Conservation (phyloP, 2,329 filamentous ascomycete species). For the Colletotrichum sojae region DNA sequence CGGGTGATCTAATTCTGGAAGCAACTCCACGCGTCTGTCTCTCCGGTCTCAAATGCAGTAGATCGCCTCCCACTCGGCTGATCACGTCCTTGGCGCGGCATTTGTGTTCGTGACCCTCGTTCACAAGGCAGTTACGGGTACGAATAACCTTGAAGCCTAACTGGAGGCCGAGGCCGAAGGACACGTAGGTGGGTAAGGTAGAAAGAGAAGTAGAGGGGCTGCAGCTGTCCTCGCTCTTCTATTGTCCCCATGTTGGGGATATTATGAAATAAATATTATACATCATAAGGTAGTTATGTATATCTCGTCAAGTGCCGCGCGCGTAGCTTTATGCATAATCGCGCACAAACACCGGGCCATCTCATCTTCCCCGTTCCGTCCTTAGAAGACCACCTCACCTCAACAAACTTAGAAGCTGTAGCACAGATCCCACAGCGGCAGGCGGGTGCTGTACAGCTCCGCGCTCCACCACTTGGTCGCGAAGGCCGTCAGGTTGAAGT, state of each 20-base stretch:
- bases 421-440: conserved; percentile 40
- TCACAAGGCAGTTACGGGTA: conserved; percentile 5
- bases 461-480: conserved; percentile 46
- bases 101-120: not conserved
- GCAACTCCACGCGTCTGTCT: not conserved
- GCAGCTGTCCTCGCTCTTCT: too few relatives aligned
- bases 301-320: not conserved
- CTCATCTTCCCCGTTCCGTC: not conserved
- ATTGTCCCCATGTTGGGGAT: not conserved
- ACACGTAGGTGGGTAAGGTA: too few relatives aligned
- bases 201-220: too few relatives aligned
- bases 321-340: not conserved
- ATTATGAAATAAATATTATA: conserved; percentile 21
- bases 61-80: not conserved
- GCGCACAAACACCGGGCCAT: too few relatives aligned
- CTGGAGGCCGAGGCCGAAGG: too few relatives aligned
- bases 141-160: conserved; percentile 10
- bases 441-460: conserved; percentile 42
- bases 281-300: conserved; percentile 1
- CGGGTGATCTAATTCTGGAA: conserved; percentile 21
- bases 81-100: conserved; percentile 22
- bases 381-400: too few relatives aligned
- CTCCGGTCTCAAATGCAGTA: not conserved
- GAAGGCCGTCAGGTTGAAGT: conserved; percentile 46
- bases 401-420: conserved; percentile 28